These are phyloP conservation scores for Physcia stellaris DNA, from an alignment of 495 filamentous ascomycete genomes.

Conservation along the genomic window DNA sequence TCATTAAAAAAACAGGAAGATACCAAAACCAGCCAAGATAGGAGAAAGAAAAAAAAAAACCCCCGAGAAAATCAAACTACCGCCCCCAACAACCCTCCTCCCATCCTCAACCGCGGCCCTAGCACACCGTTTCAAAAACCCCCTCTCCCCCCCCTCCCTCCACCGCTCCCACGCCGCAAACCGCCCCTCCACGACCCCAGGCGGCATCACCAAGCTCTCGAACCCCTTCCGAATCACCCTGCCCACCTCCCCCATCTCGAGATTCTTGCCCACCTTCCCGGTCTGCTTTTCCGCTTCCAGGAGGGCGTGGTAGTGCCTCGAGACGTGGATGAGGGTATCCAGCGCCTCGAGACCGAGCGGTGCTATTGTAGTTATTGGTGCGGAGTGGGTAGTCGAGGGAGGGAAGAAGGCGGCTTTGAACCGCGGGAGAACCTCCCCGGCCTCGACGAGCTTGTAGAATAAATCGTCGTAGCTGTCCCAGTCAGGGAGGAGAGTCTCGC, in stretches of 20 bases:
- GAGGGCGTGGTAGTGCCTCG: conserved; percentile 72
- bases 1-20: too few relatives aligned
- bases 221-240: conserved; percentile 92
- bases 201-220: conserved; percentile 79
- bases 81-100: conserved; percentile 25
- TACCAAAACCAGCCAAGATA: too few relatives aligned
- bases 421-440: conserved; percentile 67
- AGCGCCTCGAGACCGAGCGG: conserved; percentile 30
- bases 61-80: neutral
- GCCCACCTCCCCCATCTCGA: conserved; percentile 73
- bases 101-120: conserved; percentile 26
- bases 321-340: conserved; percentile 70
- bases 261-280: conserved; percentile 35
- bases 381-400: conserved; percentile 8
- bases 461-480: conserved; percentile 85
- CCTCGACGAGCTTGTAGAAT: conserved; percentile 96
- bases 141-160: conserved; percentile 62
- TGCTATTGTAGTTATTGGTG: conserved; percentile 8
- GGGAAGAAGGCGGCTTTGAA: conserved; percentile 61
- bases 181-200: conserved; percentile 65
- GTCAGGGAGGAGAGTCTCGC: conserved; percentile 87
- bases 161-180: conserved; percentile 53
- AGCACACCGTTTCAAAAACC: conserved; percentile 51
- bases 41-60: too few relatives aligned
- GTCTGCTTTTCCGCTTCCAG: conserved; percentile 48